phyloP scores from a whole-genome alignment of 2,329 filamentous ascomycete genomes.

The Aspergillus niger region DNA sequence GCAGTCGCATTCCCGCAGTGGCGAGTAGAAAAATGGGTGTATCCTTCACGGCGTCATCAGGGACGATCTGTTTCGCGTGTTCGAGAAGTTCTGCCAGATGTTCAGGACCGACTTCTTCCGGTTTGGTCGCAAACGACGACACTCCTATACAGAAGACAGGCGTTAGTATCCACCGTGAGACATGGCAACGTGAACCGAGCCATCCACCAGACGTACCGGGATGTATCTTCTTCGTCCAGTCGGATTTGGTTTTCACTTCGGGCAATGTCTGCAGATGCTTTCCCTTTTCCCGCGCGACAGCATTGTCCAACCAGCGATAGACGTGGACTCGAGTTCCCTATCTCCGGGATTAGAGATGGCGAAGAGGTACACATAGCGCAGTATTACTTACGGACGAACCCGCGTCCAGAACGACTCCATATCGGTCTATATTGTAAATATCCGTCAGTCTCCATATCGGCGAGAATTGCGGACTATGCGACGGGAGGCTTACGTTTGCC shows the following conservation, averaged over 20 bases:
- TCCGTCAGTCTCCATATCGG: not conserved
- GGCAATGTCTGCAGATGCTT: constrained; percentile 71
- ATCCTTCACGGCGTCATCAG: constrained; percentile 71
- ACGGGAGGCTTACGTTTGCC: constrained; percentile 41
- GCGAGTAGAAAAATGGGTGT: constrained; percentile 95
- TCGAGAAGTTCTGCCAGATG: constrained; percentile 78
- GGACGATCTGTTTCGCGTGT: constrained; percentile 78
- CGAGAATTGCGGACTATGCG: not conserved
- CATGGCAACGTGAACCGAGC: not conserved
- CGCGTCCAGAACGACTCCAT: constrained; percentile 95
- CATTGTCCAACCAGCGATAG: constrained; percentile 86
- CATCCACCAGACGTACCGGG: constrained; percentile 61
- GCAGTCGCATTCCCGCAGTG: constrained; percentile 89
- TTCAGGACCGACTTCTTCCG: constrained; percentile 74
- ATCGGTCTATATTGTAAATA: constrained; percentile 55
- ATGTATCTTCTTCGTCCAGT: constrained; percentile 91
- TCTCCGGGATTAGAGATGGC: constrained; percentile 10
- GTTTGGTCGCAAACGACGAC: constrained; percentile 81
- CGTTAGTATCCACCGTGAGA: constrained; percentile 10
- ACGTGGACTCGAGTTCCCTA: constrained; percentile 87
- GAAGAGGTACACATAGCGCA: not conserved
- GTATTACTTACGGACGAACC: constrained; percentile 72
- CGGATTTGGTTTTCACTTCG: constrained; percentile 76
- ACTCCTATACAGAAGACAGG: constrained; percentile 54
- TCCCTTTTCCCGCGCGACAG: constrained; percentile 64